phyloP scores from a whole-genome alignment of 2,329 filamentous ascomycete genomes.

The Madurella fahalii region DNA sequence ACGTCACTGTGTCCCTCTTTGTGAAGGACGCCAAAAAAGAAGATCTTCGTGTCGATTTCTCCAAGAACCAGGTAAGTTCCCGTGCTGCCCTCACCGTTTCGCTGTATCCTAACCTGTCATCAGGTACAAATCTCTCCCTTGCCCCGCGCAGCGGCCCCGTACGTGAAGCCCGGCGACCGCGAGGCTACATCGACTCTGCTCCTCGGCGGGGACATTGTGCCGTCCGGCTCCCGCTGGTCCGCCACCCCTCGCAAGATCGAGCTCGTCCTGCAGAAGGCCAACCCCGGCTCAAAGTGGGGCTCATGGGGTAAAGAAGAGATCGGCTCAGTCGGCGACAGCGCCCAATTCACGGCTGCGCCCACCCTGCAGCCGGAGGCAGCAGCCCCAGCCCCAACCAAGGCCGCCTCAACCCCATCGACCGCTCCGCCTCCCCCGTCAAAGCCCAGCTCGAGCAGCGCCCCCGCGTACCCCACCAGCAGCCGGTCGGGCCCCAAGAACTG shows the following conservation, averaged over 20 bases:
- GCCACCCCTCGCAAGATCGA: slow-evolving; percentile 34
- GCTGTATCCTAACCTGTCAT: neutral
- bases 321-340: neutral
- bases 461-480: slow-evolving; percentile 82
- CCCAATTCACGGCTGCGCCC: neutral
- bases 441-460: slow-evolving; percentile 30
- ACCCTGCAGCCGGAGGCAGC: neutral
- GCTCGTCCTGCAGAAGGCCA: slow-evolving; percentile 30
- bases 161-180: slow-evolving; percentile 24
- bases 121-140: slow-evolving; percentile 24
- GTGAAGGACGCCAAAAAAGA: slow-evolving; percentile 36
- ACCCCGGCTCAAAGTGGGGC: slow-evolving; percentile 30
- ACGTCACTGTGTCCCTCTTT: slow-evolving; percentile 37
- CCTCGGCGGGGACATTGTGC: slow-evolving; percentile 27
- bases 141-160: slow-evolving; percentile 23
- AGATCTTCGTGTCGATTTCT: slow-evolving; percentile 23
- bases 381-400: neutral
- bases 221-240: slow-evolving; percentile 21
- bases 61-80: slow-evolving; percentile 17
- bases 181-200: slow-evolving; percentile 25
- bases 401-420: neutral
- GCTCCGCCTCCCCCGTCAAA: neutral
- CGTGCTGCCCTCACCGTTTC: neutral
- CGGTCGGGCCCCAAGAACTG: slow-evolving; percentile 82
- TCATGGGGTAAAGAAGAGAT: slow-evolving; percentile 30